These are phyloP conservation scores for Ammopiptanthus mongolicus DNA, from an alignment of 306 rosid species.

Conservation along the genomic window DNA sequence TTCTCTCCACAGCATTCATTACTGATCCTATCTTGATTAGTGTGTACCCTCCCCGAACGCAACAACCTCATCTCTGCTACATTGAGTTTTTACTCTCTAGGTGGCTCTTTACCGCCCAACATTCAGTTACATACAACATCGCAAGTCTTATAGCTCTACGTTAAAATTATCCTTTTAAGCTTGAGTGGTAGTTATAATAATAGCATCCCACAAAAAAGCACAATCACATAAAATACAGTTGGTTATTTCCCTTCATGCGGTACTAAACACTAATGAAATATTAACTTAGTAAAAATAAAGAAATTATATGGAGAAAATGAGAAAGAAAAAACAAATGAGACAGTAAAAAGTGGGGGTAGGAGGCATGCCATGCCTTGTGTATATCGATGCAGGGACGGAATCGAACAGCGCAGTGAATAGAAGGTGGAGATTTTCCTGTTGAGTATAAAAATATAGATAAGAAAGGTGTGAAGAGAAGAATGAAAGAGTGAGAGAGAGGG, in stretches of 20 bases:
- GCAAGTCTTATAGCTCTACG: too few species aligned
- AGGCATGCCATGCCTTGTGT: slow-evolving; percentile 54
- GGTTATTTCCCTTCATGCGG: not conserved
- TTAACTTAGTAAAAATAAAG: too few species aligned
- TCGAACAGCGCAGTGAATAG: slow-evolving; percentile 50
- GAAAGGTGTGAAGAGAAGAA: not conserved
- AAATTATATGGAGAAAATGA: not conserved
- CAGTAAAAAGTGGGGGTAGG: not conserved
- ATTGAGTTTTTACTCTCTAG: too few species aligned
- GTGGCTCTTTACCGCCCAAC: too few species aligned
- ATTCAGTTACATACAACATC: too few species aligned
- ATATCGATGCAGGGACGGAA: slow-evolving; percentile 90
- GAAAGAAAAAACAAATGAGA: not conserved
- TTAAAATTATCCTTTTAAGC: too few species aligned
- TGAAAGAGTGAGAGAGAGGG: not conserved
- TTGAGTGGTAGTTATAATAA: too few species aligned
- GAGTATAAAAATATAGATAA: not conserved
- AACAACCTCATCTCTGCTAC: too few species aligned
- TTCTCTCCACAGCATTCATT: too few species aligned
- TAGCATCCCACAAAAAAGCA: not conserved
- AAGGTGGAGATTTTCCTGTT: slow-evolving; percentile 25
- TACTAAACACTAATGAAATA: not conserved
- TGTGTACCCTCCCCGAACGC: too few species aligned
- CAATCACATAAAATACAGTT: not conserved
- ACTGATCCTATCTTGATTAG: too few species aligned